Evolutionary conservation across 2,329 filamentous ascomycete species (phyloP).

Genomic region (Cordyceps tenuipes): DNA sequence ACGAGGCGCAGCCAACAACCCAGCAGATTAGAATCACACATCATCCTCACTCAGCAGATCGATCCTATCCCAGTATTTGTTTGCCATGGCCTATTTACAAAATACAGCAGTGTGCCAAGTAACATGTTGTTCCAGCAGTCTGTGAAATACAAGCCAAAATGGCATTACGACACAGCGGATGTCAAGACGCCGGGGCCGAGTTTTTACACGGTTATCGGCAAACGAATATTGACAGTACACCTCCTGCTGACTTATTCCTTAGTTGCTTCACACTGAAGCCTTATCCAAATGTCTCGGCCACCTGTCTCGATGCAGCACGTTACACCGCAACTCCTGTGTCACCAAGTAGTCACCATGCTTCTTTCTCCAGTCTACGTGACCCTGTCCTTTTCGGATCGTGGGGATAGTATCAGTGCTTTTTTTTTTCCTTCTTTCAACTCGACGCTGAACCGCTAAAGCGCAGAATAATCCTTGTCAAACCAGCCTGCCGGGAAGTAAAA

Average conservation of each 20-base stretch:
- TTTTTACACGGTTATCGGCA: neutral
- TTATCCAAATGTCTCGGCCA: neutral
- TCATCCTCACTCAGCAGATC: too few species aligned
- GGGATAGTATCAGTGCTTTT: neutral
- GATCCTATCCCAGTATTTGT: too few species aligned
- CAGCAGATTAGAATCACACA: too few species aligned
- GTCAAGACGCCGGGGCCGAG: neutral
- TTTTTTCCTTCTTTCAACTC: neutral
- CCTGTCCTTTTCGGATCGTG: neutral
- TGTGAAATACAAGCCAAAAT: too few species aligned
- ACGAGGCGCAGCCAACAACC: too few species aligned
- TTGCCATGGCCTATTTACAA: too few species aligned
- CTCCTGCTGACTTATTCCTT: too few species aligned
- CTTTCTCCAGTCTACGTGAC: neutral
- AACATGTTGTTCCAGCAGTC: too few species aligned
- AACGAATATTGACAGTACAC: neutral
- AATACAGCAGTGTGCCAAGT: too few species aligned
- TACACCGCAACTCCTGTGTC: conserved; percentile 2
- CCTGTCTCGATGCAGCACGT: neutral
- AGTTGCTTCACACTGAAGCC: neutral
- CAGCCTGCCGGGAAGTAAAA: neutral
- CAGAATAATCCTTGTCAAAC: neutral
- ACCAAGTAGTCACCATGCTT: neutral
- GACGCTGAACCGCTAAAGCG: neutral
- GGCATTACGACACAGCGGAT: too few species aligned